Percentiles rank a stretch among this genome's conserved stretches.
Conservation (phyloP, 108 stramenopile species). For the Nitzschia inconspicua region DNA sequence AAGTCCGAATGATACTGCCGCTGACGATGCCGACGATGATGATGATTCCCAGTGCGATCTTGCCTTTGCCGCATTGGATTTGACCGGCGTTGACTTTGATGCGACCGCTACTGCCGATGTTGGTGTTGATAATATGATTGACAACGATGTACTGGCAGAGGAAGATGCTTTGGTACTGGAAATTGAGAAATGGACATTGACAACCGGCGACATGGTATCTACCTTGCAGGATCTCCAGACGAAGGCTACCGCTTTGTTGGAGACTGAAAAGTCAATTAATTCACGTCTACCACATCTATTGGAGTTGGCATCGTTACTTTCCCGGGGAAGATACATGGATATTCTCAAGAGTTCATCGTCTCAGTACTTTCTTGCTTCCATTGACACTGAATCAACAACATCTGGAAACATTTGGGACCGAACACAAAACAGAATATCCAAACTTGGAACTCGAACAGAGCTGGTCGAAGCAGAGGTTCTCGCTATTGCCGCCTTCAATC, state of each 20-base stretch:
- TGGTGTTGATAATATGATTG: background rate
- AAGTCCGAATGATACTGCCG: too few species aligned
- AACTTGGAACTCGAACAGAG: constrained; percentile 26
- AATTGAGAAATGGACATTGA: constrained; percentile 12
- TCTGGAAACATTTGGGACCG: constrained; percentile 10
- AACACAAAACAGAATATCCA: constrained; percentile 34
- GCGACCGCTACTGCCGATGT: constrained; percentile 10
- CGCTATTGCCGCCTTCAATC: constrained; percentile 73
- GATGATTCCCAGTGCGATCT: constrained; percentile 42
- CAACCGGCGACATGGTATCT: background rate
- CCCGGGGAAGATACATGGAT: constrained; percentile 50
- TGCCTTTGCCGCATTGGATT: constrained; percentile 58
- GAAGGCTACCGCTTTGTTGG: background rate
- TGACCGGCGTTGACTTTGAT: constrained; percentile 72
- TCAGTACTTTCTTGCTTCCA: constrained; percentile 17
- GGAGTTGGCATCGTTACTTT: constrained; percentile 26
- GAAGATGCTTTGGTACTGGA: constrained; percentile 22
- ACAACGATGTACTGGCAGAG: constrained; percentile 17
- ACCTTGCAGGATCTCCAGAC: background rate
- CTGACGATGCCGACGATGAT: constrained; percentile 22
- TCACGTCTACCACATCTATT: constrained; percentile 8
- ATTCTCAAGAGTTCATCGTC: constrained; percentile 40
- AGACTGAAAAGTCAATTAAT: background rate
- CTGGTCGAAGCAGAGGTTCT: constrained; percentile 61
- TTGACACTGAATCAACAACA: background rate